A percentile compares a stretch with the other conserved stretches of the same genome.
phyloP scores from a whole-genome alignment of 2,329 filamentous ascomycete species.

The Fusarium sp. region DNA sequence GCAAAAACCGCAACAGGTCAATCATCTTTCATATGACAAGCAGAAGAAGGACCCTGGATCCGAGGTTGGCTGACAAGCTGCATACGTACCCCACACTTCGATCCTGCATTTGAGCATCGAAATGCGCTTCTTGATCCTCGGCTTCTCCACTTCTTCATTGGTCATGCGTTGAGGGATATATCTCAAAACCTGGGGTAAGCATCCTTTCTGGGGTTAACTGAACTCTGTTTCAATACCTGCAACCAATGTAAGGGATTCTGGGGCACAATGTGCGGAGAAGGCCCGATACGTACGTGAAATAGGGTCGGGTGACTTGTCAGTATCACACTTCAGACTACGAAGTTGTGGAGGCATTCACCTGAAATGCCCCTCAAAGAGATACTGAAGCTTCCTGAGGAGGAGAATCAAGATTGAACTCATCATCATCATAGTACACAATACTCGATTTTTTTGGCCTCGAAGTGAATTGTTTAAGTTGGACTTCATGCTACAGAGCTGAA shows the following conservation, averaged over 20 bases:
- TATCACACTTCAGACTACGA: rapidly evolving
- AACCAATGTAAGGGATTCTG: background rate
- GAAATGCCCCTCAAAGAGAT: background rate
- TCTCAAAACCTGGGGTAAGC: background rate
- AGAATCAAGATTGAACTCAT: no score
- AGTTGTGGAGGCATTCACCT: background rate
- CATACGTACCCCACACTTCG: background rate
- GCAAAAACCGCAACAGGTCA: background rate
- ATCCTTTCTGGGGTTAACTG: background rate
- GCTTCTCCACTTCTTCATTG: background rate
- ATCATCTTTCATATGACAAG: background rate
- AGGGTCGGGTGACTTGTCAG: background rate
- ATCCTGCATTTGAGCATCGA: background rate
- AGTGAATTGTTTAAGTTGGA: rapidly evolving
- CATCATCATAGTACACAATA: rapidly evolving
- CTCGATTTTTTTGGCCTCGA: rapidly evolving
- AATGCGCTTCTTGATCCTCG: background rate
- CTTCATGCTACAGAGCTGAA: no score
- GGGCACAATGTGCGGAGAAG: background rate
- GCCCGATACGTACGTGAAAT: background rate
- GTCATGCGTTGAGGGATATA: background rate
- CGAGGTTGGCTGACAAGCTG: background rate
- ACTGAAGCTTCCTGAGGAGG: no score
- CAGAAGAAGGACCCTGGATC: background rate
- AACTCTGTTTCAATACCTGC: background rate